phyloP scores from a whole-genome alignment of 179 eudicot genomes.

The Beta macrorhiza region DNA sequence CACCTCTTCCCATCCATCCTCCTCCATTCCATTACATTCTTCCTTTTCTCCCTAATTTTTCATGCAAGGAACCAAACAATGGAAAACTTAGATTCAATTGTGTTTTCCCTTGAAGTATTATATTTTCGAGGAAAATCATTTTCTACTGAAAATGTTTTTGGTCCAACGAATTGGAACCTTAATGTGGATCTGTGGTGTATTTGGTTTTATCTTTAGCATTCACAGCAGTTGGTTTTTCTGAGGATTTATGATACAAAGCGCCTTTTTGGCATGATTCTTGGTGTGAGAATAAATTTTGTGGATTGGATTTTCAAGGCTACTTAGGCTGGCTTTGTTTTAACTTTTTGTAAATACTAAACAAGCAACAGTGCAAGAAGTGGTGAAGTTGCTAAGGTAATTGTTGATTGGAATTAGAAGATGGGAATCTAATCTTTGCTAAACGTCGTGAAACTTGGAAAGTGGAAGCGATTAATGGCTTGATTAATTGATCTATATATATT shows the following conservation, averaged over 20 bases:
- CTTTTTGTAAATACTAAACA: neutral
- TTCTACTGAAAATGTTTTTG: no score
- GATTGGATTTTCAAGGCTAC: neutral
- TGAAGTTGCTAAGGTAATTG: neutral
- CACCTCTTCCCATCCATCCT: no score
- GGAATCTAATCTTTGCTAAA: neutral
- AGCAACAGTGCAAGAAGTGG: neutral
- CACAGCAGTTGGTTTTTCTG: neutral
- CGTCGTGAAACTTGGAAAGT: neutral
- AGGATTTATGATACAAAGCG: neutral
- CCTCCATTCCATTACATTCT: no score
- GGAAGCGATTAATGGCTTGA: neutral
- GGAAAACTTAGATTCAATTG: no score
- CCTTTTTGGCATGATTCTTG: neutral
- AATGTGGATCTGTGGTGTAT: no score
- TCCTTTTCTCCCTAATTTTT: no score
- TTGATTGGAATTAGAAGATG: neutral
- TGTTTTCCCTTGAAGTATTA: no score
- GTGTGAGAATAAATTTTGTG: neutral
- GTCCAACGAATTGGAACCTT: no score
- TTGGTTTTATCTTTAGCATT: neutral
- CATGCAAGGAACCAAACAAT: no score
- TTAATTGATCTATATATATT: neutral
- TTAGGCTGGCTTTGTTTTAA: neutral
- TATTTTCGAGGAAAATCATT: no score